Conservation (phyloP, 352 stramenopile species). For the Phytophthora podocarpi region DNA sequence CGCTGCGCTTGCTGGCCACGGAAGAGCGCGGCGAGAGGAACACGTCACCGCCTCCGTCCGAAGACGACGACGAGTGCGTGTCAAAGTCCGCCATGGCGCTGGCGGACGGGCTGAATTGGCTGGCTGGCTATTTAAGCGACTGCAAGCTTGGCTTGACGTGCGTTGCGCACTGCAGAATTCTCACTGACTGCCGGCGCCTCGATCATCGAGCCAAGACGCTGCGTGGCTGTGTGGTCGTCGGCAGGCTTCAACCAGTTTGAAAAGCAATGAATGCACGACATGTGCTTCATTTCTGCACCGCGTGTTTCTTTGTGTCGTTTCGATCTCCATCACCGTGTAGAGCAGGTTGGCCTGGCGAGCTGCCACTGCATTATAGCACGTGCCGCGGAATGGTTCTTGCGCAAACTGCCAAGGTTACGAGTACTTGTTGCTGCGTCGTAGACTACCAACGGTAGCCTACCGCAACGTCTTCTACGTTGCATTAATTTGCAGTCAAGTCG, state of each 20-base stretch:
- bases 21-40: slow-evolving; percentile 37
- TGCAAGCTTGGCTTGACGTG: slow-evolving; percentile 3
- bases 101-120: too few relatives aligned
- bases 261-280: slow-evolving; percentile 2
- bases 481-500: too few relatives aligned
- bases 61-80: slow-evolving; percentile 38
- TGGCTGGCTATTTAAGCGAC: not conserved
- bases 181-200: slow-evolving; percentile 20
- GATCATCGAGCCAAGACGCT: not conserved
- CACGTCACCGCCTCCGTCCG: slow-evolving; percentile 35
- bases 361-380: too few relatives aligned
- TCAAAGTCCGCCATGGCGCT: slow-evolving; percentile 40
- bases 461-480: too few relatives aligned
- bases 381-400: too few relatives aligned
- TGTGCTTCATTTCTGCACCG: too few relatives aligned
- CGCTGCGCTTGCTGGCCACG: slow-evolving; percentile 33
- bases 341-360: not conserved
- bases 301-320: slow-evolving; percentile 22
- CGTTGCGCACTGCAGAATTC: slow-evolving; percentile 25
- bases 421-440: too few relatives aligned
- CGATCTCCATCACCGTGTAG: slow-evolving; percentile 1
- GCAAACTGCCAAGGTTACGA: too few relatives aligned
- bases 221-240: slow-evolving; percentile 27
- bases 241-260: slow-evolving; percentile 13
- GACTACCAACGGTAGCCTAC: too few relatives aligned